Conservation (phyloP, 2,329 filamentous ascomycete genomes). For the Aspergillus alliaceus region DNA sequence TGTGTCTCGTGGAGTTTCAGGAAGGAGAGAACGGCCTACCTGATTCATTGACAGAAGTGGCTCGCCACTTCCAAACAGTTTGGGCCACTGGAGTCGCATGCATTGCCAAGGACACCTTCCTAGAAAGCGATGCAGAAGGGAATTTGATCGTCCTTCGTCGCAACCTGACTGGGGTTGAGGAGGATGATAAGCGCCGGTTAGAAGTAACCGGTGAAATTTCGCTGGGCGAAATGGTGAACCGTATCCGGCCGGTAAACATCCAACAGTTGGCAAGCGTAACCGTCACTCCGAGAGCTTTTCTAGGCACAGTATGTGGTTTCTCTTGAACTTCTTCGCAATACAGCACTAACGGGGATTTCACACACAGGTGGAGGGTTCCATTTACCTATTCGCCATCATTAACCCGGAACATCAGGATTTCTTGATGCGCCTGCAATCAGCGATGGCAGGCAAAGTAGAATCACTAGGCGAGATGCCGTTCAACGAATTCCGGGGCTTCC, state of each 20-base stretch:
- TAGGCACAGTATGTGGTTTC: slow-evolving; percentile 71
- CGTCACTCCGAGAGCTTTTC: slow-evolving; percentile 78
- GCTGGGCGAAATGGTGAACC: slow-evolving; percentile 91
- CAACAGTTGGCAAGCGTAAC: slow-evolving; percentile 63
- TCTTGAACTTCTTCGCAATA: background rate
- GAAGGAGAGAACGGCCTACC: slow-evolving; percentile 57
- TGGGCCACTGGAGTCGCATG: slow-evolving; percentile 80
- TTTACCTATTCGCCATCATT: slow-evolving; percentile 87
- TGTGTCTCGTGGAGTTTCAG: slow-evolving; percentile 73
- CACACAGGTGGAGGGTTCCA: slow-evolving; percentile 76
- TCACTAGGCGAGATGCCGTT: slow-evolving; percentile 75
- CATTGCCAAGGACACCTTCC: slow-evolving; percentile 71
- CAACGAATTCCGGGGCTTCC: slow-evolving; percentile 77
- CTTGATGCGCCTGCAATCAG: slow-evolving; percentile 76
- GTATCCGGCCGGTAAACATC: slow-evolving; percentile 73
- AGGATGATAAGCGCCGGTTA: slow-evolving; percentile 70
- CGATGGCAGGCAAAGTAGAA: slow-evolving; percentile 65
- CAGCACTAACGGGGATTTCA: background rate
- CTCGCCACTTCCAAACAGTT: slow-evolving; percentile 75
- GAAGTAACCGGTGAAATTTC: slow-evolving; percentile 77
- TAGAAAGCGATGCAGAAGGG: slow-evolving; percentile 82
- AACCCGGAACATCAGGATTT: slow-evolving; percentile 71
- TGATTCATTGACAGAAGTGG: slow-evolving; percentile 69
- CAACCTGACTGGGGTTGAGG: slow-evolving; percentile 70
- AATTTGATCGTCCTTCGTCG: slow-evolving; percentile 80